Percentiles rank a stretch among this genome's conserved stretches.
phyloP scores from a whole-genome alignment of 2,329 filamentous ascomycete species.

The Fonsecaea monophora region DNA sequence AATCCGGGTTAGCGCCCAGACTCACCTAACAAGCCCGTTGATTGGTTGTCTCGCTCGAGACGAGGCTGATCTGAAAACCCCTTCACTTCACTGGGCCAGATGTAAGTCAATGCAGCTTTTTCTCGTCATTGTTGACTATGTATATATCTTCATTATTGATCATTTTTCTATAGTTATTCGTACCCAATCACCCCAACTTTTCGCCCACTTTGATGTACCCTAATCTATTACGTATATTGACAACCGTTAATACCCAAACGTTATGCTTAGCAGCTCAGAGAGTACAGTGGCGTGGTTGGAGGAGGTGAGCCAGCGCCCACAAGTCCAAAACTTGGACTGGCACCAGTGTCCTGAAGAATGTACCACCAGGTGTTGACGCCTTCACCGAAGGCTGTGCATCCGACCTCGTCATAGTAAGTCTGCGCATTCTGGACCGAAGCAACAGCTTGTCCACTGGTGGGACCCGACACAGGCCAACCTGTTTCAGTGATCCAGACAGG shows the following conservation, averaged over 20 bases:
- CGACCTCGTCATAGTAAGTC: slow-evolving; percentile 68
- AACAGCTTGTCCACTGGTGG: slow-evolving; percentile 61
- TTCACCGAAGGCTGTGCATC: slow-evolving; percentile 58
- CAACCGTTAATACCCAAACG: background rate
- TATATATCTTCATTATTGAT: slow-evolving; percentile 11
- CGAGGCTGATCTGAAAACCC: slow-evolving; percentile 3
- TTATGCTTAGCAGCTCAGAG: slow-evolving; percentile 46
- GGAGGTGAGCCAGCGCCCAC: slow-evolving; percentile 43
- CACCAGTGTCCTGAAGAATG: slow-evolving; percentile 47
- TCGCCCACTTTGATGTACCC: background rate
- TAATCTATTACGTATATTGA: slow-evolving; percentile 2
- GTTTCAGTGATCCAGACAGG: slow-evolving; percentile 70
- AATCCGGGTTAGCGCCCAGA: slow-evolving; percentile 4
- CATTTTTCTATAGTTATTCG: background rate
- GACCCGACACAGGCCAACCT: slow-evolving; percentile 67
- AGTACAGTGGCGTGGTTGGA: slow-evolving; percentile 48
- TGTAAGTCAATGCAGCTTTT: background rate
- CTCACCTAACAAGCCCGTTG: background rate
- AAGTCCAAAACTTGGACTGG: slow-evolving; percentile 47
- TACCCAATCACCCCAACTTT: background rate
- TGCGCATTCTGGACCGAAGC: slow-evolving; percentile 65
- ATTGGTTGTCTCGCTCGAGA: slow-evolving; percentile 2
- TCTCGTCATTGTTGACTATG: background rate
- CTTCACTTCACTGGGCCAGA: background rate
- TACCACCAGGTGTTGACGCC: slow-evolving; percentile 54